Percentiles rank a stretch among this genome's conserved stretches.
These are phyloP conservation scores for Aspergillus awamori DNA, from an alignment of 2,329 filamentous ascomycete genomes.

Conservation along the genomic window DNA sequence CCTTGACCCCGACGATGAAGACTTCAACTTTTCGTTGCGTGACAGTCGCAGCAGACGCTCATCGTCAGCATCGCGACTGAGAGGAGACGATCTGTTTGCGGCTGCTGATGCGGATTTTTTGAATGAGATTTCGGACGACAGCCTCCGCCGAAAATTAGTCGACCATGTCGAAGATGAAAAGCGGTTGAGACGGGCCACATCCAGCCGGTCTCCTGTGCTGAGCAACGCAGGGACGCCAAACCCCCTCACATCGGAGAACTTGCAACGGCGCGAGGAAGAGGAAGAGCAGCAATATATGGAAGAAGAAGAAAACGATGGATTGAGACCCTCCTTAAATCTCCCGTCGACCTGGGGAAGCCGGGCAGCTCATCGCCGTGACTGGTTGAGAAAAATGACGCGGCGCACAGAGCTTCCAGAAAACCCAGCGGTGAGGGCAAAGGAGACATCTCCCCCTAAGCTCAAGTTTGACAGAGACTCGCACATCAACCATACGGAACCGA, in stretches of 20 bases:
- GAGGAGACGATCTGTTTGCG: constrained; percentile 25
- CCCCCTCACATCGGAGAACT: constrained; percentile 39
- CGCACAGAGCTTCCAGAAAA: constrained; percentile 25
- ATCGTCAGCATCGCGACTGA: constrained; percentile 29
- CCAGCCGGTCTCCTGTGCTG: constrained; percentile 44
- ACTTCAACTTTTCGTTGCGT: constrained; percentile 19
- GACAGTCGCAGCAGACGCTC: constrained; percentile 26
- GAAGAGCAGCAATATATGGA: constrained; percentile 23
- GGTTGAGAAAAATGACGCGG: constrained; percentile 38
- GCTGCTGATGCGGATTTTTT: constrained; percentile 38
- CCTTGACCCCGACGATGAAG: constrained; percentile 35
- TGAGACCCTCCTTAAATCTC: constrained; percentile 39
- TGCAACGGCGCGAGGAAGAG: constrained; percentile 40
- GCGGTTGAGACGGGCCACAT: constrained; percentile 43
- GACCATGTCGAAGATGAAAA: constrained; percentile 43
- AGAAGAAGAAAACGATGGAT: constrained; percentile 28
- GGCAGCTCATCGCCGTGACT: constrained; percentile 36
- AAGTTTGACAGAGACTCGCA: constrained; percentile 34
- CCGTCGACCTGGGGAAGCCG: constrained; percentile 43
- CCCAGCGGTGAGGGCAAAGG: constrained; percentile 21
- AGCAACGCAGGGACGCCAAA: constrained; percentile 35
- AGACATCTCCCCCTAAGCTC: constrained; percentile 24
- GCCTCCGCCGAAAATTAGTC: constrained; percentile 37
- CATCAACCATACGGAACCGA: constrained; percentile 30
- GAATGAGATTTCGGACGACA: constrained; percentile 37